A percentile compares a stretch with the other conserved stretches of the same genome.
Evolutionary conservation across 2,329 filamentous ascomycete species (phyloP).

Genomic region (Rhynchosporium graminicola): DNA sequence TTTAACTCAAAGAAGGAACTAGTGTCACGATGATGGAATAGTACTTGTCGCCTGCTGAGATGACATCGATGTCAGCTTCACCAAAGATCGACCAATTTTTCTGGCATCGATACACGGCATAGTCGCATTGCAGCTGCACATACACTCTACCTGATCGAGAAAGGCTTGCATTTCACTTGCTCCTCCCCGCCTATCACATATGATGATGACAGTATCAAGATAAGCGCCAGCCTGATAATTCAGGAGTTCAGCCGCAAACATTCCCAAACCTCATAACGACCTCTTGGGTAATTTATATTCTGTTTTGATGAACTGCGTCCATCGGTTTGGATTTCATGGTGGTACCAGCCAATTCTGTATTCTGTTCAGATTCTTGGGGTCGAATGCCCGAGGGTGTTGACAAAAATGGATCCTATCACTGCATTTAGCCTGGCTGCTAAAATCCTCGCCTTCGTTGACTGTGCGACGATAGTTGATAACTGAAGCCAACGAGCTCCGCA

Average conservation of each 20-base stretch:
- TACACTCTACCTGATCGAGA: background rate
- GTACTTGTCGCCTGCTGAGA: too few relatives aligned
- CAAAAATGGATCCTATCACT: background rate
- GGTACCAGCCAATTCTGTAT: background rate
- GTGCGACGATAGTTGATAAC: background rate
- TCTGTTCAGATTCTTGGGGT: background rate
- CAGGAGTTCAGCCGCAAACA: background rate
- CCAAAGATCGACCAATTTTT: too few relatives aligned
- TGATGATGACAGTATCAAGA: background rate
- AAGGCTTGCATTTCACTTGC: background rate
- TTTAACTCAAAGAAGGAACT: too few relatives aligned
- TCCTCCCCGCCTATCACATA: background rate
- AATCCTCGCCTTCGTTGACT: conserved; percentile 4
- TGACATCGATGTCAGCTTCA: too few relatives aligned
- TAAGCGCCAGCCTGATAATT: conserved; percentile 5
- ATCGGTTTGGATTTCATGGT: too few relatives aligned
- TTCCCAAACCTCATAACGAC: background rate
- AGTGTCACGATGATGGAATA: too few relatives aligned
- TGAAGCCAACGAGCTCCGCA: background rate
- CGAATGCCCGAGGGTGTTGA: background rate
- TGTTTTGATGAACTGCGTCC: too few relatives aligned
- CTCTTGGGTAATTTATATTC: too few relatives aligned
- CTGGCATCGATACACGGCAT: too few relatives aligned
- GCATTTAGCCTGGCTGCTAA: conserved; percentile 1
- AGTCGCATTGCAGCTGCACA: too few relatives aligned